Evolutionary conservation across 2,329 filamentous ascomycete species (phyloP).

Genomic region (Fusarium duplospermum): DNA sequence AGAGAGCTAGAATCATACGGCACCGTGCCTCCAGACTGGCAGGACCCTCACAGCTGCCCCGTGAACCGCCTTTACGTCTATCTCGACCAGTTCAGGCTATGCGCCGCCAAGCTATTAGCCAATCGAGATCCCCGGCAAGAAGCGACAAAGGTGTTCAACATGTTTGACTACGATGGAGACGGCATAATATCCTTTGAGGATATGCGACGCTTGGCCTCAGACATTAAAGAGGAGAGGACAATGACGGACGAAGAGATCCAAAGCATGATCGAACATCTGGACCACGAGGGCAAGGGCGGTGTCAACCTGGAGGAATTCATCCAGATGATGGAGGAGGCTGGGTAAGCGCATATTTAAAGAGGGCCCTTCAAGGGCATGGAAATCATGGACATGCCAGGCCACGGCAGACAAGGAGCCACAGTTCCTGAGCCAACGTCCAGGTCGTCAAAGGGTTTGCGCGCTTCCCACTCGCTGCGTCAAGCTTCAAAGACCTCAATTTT

Average conservation of each 20-base stretch:
- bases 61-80: conserved; percentile 62
- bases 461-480: not conserved
- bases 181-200: conserved; percentile 91
- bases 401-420: not conserved
- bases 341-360: conserved; percentile 38
- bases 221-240: conserved; percentile 82
- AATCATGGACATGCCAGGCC: conserved; percentile 15
- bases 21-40: conserved; percentile 72
- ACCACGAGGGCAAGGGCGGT: conserved; percentile 90
- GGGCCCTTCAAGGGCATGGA: not conserved
- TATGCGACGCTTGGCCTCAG: conserved; percentile 85
- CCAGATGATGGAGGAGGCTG: conserved; percentile 66
- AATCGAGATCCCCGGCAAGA: conserved; percentile 90
- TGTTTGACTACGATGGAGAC: conserved; percentile 95
- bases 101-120: conserved; percentile 82
- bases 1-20: conserved; percentile 85
- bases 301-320: conserved; percentile 77
- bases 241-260: conserved; percentile 91
- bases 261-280: conserved; percentile 98
- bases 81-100: conserved; percentile 71
- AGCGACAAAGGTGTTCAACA: conserved; percentile 87
- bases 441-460: not conserved
- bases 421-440: not conserved
- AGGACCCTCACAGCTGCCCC: conserved; percentile 54
- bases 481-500: not conserved